A percentile compares a stretch with the other conserved stretches of the same genome.
Evolutionary conservation across 306 rosid genomes (phyloP).

Genomic region (Glycine soja): DNA sequence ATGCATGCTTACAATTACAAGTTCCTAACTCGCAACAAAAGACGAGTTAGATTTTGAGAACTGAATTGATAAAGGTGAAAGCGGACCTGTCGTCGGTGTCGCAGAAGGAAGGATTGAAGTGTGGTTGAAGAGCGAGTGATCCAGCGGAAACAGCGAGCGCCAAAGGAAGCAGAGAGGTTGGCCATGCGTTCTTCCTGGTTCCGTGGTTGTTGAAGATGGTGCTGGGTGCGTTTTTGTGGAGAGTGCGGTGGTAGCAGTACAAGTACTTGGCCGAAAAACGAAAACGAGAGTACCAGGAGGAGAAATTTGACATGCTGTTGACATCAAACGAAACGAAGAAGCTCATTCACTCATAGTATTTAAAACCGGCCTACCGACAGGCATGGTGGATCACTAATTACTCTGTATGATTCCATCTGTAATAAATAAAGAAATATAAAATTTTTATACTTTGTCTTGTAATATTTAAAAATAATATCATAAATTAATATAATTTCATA

Average conservation of each 20-base stretch:
- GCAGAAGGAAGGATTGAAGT: slow-evolving; percentile 58
- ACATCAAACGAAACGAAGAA: too few species aligned
- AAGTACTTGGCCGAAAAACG: slow-evolving; percentile 63
- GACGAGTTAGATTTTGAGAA: too few species aligned
- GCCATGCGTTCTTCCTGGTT: slow-evolving; percentile 33
- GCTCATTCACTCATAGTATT: too few species aligned
- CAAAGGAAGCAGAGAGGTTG: slow-evolving; percentile 65
- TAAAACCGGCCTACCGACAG: too few species aligned
- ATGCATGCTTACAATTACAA: neutral
- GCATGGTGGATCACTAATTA: too few species aligned
- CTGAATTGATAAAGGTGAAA: too few species aligned
- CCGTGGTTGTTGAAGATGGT: slow-evolving; percentile 41
- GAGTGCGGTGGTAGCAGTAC: slow-evolving; percentile 37
- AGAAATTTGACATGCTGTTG: slow-evolving; percentile 48
- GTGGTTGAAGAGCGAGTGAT: slow-evolving; percentile 65
- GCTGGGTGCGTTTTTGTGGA: slow-evolving; percentile 34
- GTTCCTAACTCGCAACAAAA: neutral
- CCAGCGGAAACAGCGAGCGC: slow-evolving; percentile 75
- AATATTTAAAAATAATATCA: too few species aligned
- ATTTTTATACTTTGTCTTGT: too few species aligned
- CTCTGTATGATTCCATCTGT: too few species aligned
- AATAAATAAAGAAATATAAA: too few species aligned
- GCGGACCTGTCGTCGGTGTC: slow-evolving; percentile 58
- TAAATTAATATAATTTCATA: too few species aligned
- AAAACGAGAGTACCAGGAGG: slow-evolving; percentile 66